phyloP scores from a whole-genome alignment of 2,329 filamentous ascomycete genomes.

The Cadophora gregata region DNA sequence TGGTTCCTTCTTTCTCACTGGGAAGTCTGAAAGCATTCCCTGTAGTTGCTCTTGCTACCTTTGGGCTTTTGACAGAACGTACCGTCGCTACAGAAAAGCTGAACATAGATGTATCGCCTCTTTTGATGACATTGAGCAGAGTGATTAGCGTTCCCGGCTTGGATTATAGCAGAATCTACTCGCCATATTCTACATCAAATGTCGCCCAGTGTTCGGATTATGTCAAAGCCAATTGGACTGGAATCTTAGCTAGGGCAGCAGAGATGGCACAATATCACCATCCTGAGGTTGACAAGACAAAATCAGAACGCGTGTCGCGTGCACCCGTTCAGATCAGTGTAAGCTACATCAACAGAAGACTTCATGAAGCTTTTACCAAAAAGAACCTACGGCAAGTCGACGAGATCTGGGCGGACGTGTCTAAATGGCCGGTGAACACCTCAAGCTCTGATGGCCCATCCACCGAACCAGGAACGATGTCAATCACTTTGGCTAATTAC shows the following conservation, averaged over 20 bases:
- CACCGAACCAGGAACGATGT: conserved; percentile 28
- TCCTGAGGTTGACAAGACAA: background rate
- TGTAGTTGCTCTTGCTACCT: conserved; percentile 39
- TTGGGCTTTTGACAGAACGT: conserved; percentile 34
- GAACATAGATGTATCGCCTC: conserved; percentile 17
- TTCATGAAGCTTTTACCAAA: conserved; percentile 36
- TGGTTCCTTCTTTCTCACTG: conserved; percentile 32
- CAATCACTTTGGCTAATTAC: conserved; percentile 47
- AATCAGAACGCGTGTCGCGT: background rate
- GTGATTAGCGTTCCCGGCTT: conserved; percentile 26
- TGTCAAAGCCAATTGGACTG: conserved; percentile 31
- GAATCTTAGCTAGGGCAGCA: conserved; percentile 25
- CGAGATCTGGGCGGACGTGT: conserved; percentile 37
- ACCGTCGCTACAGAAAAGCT: background rate
- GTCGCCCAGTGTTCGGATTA: conserved; percentile 27
- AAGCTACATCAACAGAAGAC: conserved; percentile 29
- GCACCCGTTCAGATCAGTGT: background rate
- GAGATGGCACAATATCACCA: background rate
- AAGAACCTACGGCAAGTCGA: conserved; percentile 36
- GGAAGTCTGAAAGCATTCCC: conserved; percentile 30
- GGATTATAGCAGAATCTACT: conserved; percentile 13
- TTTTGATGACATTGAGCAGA: conserved; percentile 19
- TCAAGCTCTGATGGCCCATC: background rate
- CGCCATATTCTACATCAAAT: conserved; percentile 2
- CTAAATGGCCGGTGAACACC: conserved; percentile 33